Evolutionary conservation across 345 rosid species (phyloP), one percentile per base, ranked within the genome.

Genomic region (Hypericum androsaemum): DNA sequence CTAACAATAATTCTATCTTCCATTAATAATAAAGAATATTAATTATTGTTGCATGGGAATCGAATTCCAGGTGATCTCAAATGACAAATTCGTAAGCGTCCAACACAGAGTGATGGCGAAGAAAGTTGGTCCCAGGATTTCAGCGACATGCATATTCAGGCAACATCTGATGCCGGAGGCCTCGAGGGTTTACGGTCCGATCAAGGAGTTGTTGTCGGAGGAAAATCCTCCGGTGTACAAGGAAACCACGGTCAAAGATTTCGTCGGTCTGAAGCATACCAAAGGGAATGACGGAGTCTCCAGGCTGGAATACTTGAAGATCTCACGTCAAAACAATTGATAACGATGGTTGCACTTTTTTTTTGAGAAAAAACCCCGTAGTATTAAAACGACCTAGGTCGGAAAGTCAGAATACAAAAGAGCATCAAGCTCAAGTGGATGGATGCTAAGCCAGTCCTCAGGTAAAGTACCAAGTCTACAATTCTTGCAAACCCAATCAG

Each of bases 271-370:
- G 8, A 13, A 46, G 9, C 14, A 46, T n/a, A 32, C 22, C 15
- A 46, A 46, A 46, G 50, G 50, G 50, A 17, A 13, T 14, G 22
- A 46, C 9, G 50, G 50, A 14, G 6, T 46, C 50, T 46, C 50
- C 7, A 32, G 10, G 7, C 50, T 46, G 28, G 50, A 46, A 7
- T 10, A n/a, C 22, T 14, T 46, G 28, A 46, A 32, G 9, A 5
- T 46, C 32, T 46, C 28, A 46, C 5, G 16, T 6, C n/a, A 16
- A 11, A 46, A 13, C 7, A 28, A 5, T 13, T 46, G 22, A 13
- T 46, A 22, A 22, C 4, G 32, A 4, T n/a, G n/a, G n/a, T n/a
- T n/a, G n/a, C n/a, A n/a, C n/a, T n/a, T n/a, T n/a, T n/a, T n/a
- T n/a, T n/a, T n/a, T n/a, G n/a, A n/a, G n/a, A n/a, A n/a, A n/a